Evolutionary conservation across 176 grass and related monocot species (phyloP), one percentile per base, ranked within the genome.

Genomic region (Oryza punctata): DNA sequence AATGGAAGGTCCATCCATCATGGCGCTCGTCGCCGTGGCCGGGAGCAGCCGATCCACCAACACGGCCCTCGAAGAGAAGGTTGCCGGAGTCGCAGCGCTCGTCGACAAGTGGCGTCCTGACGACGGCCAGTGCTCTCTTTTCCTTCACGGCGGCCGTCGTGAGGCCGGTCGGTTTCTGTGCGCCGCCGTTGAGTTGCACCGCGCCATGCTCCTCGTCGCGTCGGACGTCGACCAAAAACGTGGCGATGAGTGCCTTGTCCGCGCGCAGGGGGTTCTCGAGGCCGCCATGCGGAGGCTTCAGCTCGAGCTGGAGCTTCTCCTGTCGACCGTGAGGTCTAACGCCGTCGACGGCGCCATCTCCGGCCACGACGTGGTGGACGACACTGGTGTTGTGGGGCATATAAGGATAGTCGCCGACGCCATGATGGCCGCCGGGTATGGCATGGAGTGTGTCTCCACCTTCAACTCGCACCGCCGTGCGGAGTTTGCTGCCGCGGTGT

Each of bases 391-490:
- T 12, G 12, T 12, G 0, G 23, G 1, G 1, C 50, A 70, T 0
- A 57, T 85, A 14, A 73, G 75, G 70, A 71, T 63, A 0, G 78
- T 83, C 2, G 88, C 76, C 3, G 28, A 87, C 47, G 82, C 86
- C 40, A 97, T 97, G 94, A 78, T 92, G 72, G 70, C 90, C 63
- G 88, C 92, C 5, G 91, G 94, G 0, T 97, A 97, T 14, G 88
- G 92, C 68, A 88, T 79, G 83, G 92, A 97, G 90, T 97, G 92
- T 47, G 28, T 97, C 3, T 47, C 75, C n/a, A 77, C 81, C 24
- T 97, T 88, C 80, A 91, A 92, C 69, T 63, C 57, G 37, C 78
- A 67, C 47, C 89, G 33, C 33, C 33, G 33, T 35, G 33, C 33
- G 33, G 33, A 35, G 33, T 35, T 35, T 35, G 33, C 33, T 6